phyloP scores from a whole-genome alignment of 768 basidiomycete species.

The Pleurotus salmoneostramineus region DNA sequence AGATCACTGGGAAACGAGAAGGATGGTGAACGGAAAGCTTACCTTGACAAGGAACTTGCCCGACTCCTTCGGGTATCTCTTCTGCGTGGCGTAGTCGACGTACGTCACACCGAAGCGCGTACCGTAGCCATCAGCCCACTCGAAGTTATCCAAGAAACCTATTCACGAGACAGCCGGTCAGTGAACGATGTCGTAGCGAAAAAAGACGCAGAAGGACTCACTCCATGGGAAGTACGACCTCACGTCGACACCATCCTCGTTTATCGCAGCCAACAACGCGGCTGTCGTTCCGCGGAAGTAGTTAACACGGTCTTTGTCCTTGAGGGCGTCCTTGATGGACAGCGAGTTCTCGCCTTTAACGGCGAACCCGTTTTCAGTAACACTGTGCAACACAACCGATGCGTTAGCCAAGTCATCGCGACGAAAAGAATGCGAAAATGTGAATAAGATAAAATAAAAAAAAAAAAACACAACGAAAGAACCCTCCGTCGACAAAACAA shows the following conservation, averaged over 20 bases:
- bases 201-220: slow-evolving; percentile 23
- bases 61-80: slow-evolving; percentile 62
- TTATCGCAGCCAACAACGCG: slow-evolving; percentile 51
- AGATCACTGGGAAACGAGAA: neutral
- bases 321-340: slow-evolving; percentile 47
- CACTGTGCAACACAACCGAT: slow-evolving; percentile 26
- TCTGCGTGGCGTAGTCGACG: slow-evolving; percentile 66
- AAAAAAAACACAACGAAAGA: too few relatives aligned
- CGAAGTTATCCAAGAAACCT: slow-evolving; percentile 71
- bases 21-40: slow-evolving; percentile 7
- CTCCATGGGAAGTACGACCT: slow-evolving; percentile 68
- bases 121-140: slow-evolving; percentile 71
- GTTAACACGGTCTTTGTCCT: slow-evolving; percentile 60
- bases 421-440: too few relatives aligned
- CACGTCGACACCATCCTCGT: slow-evolving; percentile 61
- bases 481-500: too few relatives aligned
- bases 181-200: neutral
- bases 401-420: too few relatives aligned
- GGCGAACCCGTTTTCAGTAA: slow-evolving; percentile 75
- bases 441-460: too few relatives aligned
- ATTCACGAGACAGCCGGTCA: neutral
- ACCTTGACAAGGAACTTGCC: slow-evolving; percentile 56
- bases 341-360: slow-evolving; percentile 59
- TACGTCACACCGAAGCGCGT: slow-evolving; percentile 72
- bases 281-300: slow-evolving; percentile 61